Percentiles rank a stretch among this genome's conserved stretches.
These are phyloP conservation scores for Mrakia gelida DNA, from an alignment of 768 basidiomycete species.

Conservation along the genomic window DNA sequence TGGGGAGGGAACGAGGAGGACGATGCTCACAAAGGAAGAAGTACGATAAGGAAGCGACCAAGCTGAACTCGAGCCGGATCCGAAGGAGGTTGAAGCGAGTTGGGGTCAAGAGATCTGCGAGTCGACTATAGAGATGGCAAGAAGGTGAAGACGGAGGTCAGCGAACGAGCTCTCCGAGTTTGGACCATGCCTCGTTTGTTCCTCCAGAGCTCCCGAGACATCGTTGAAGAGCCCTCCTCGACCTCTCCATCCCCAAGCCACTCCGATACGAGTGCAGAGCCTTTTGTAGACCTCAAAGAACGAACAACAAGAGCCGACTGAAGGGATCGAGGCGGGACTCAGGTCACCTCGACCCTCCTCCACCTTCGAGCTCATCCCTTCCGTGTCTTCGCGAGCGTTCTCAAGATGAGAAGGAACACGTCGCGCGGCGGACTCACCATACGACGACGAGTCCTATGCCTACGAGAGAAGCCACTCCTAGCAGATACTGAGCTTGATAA, in stretches of 20 bases:
- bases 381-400: not conserved
- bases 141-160: not conserved
- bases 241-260: no score
- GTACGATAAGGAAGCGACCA: not conserved
- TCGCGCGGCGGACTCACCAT: not conserved
- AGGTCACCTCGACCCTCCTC: no score
- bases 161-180: not conserved
- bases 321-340: not conserved
- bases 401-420: not conserved
- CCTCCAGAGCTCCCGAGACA: not conserved
- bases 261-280: not conserved
- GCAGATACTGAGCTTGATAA: constrained; percentile 16
- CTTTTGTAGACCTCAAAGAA: not conserved
- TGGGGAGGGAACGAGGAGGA: not conserved
- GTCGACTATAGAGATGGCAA: not conserved
- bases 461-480: not conserved
- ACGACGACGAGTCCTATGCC: not conserved
- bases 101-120: not conserved
- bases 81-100: not conserved
- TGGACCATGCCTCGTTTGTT: no score
- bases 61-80: not conserved
- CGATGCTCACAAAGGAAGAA: not conserved
- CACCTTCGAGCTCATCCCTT: not conserved
- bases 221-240: no score
- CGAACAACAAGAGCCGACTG: not conserved